Evolutionary conservation across 139 green algal species (phyloP), one percentile per base, ranked within the genome.

Genomic region (Chlamydomonas schloesseri): DNA sequence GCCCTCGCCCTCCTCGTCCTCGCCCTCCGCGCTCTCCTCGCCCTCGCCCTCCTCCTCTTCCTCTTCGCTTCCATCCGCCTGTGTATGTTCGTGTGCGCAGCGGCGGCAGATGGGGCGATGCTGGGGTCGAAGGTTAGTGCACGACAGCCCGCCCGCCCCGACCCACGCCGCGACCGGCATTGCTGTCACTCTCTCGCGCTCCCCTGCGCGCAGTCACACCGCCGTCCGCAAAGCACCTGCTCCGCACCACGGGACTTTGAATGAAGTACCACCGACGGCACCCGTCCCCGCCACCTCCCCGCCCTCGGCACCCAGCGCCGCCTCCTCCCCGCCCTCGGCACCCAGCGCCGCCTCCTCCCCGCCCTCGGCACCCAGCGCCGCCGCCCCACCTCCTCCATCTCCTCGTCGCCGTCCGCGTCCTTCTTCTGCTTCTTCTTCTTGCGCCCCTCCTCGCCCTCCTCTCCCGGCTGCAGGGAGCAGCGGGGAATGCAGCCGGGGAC

Each of bases 351-450:
- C n/a, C n/a, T n/a, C n/a, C n/a, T n/a, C n/a, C n/a, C n/a, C n/a
- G n/a, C n/a, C n/a, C n/a, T n/a, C n/a, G n/a, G n/a, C n/a, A n/a
- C n/a, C n/a, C n/a, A n/a, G n/a, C n/a, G n/a, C n/a, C n/a, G n/a
- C n/a, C n/a, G n/a, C n/a, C n/a, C n/a, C 34, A 82, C 75, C 75
- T 82, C 75, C 33, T 46, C 37, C 78, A 84, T 84, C 46, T 74
- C 78, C 29, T 67, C 64, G 47, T 84, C 78, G 0, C 28, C 76
- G 31, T 50, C 57, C 18, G 29, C 64, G n/a, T 21, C n/a, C 29
- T 36, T 33, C 28, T 33, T 31, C 62, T 31, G 11, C 58, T 70
- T 33, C 57, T 42, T 60, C 47, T 50, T 15, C 65, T 67, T 73
- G 37, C 65, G 64, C 77, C 57, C 55, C 29, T 36, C 34, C 33